Evolutionary conservation across 331 rosid species (phyloP), one percentile per base, ranked within the genome.

Genomic region (Prunus yedoensis): DNA sequence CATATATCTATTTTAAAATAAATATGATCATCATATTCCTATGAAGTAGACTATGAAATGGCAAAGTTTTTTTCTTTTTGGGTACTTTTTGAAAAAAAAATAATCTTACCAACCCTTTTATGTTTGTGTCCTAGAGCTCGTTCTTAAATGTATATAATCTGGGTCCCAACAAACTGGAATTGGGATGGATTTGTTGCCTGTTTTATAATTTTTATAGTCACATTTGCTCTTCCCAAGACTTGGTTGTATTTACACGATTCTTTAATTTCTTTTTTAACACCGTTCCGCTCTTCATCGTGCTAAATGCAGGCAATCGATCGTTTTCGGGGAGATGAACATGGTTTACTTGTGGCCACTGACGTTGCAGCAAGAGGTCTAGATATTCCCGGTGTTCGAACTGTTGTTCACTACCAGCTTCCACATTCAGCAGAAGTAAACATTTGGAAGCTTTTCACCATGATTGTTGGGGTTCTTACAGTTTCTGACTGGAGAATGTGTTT

Each of bases 381-480:
- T 85, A 88, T 95, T 81, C 90, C 96, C 45, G 94, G 93, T 81
- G 84, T 95, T 85, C 77, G 86, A 82, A 88, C 97, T 70, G 94
- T 95, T 89, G 87, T 95, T 80, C 99, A 95, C 88, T 95, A 90
- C 82, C 99, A 89, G 85, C 97, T 95, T 79, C 99, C 99, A 57
- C 99, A 95, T 89, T 90, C 97, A 20, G 97, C 97, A 27, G 98
- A 92, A 75, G 94, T 89, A 61, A 75, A 75, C 65, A 67, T 75
- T 11, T 49, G 70, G 8, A 52, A 77, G 73, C 77, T 86, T 70
- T 74, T 51, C 17, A 64, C 66, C 77, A 28, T 79, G 65, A 62
- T 78, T 70, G 27, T 38, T 25, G 35, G 16, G 60, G 71, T 23
- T 69, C 58, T 76, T 43, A 21, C 75, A 74, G 59, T 73, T 21